A percentile compares a stretch with the other conserved stretches of the same genome.
phyloP scores from a whole-genome alignment of 495 filamentous ascomycete species.

The Aspergillus biplanus region DNA sequence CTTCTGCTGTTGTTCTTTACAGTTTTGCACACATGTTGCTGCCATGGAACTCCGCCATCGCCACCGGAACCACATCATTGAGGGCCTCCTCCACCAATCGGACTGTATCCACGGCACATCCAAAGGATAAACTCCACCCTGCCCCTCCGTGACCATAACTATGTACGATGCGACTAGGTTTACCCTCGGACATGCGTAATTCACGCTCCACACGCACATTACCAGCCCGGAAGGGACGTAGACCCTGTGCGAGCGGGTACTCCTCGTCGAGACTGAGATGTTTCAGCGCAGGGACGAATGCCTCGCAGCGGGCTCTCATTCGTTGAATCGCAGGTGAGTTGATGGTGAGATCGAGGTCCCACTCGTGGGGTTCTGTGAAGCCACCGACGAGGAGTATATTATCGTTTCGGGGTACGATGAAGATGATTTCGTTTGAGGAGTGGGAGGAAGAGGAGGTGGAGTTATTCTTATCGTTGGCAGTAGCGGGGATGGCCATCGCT shows the following conservation, averaged over 20 bases:
- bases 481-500: conserved; percentile 39
- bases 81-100: conserved; percentile 11
- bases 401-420: conserved; percentile 56
- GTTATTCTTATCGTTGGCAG: conserved; percentile 18
- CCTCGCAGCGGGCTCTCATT: conserved; percentile 51
- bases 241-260: conserved; percentile 51
- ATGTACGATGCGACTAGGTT: conserved; percentile 47
- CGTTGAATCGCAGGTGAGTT: conserved; percentile 43
- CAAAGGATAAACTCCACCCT: conserved; percentile 52
- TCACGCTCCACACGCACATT: conserved; percentile 53
- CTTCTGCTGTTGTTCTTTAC: no score
- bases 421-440: conserved; percentile 45
- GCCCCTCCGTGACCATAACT: conserved; percentile 54
- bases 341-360: conserved; percentile 45
- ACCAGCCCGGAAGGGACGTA: conserved; percentile 42
- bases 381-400: conserved; percentile 52
- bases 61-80: neutral
- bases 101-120: conserved; percentile 20
- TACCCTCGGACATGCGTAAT: conserved; percentile 25
- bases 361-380: conserved; percentile 42
- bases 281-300: conserved; percentile 45
- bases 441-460: conserved; percentile 24
- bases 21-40: no score
- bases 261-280: conserved; percentile 46
- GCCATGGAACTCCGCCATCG: neutral